These are phyloP conservation scores for Mucor irregularis DNA, from an alignment of 371 early-diverging fungal species.

Conservation along the genomic window DNA sequence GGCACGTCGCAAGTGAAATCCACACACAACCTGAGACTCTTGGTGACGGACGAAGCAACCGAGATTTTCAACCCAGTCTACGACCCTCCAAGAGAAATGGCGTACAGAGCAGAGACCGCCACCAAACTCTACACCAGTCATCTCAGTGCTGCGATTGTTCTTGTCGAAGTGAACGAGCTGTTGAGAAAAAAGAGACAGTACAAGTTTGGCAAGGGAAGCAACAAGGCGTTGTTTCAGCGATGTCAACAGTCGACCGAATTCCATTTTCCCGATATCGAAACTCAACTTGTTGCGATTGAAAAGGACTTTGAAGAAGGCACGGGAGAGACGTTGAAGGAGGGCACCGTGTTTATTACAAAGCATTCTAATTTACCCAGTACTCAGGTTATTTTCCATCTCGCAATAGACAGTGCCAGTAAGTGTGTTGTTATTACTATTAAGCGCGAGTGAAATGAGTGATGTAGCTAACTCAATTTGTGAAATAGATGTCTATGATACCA, in stretches of 20 bases:
- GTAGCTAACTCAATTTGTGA: no score
- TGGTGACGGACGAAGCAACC: slow-evolving; percentile 51
- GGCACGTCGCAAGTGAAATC: slow-evolving; percentile 75
- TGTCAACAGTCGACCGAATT: slow-evolving; percentile 76
- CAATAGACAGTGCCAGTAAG: slow-evolving; percentile 55
- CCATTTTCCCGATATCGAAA: slow-evolving; percentile 73
- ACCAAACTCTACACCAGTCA: slow-evolving; percentile 68
- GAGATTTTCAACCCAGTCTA: slow-evolving; percentile 55
- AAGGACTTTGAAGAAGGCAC: slow-evolving; percentile 42
- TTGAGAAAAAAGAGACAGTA: slow-evolving; percentile 54
- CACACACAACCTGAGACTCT: slow-evolving; percentile 67
- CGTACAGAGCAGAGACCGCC: slow-evolving; percentile 72
- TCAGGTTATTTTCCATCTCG: slow-evolving; percentile 75
- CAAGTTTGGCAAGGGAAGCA: slow-evolving; percentile 62
- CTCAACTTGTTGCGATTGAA: slow-evolving; percentile 60
- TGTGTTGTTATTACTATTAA: background rate
- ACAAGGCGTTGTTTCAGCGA: slow-evolving; percentile 65
- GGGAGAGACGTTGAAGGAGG: slow-evolving; percentile 54
- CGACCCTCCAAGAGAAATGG: slow-evolving; percentile 57
- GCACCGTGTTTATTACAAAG: slow-evolving; percentile 74
- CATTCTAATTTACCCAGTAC: slow-evolving; percentile 77
- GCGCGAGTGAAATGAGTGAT: no score
- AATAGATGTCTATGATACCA: no score
- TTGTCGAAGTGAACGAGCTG: slow-evolving; percentile 59
- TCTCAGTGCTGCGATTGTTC: slow-evolving; percentile 63